Evolutionary conservation across 1,284 basidiomycete genomes (phyloP), one percentile per base, ranked within the genome.

Genomic region (Inonotus hispidus): DNA sequence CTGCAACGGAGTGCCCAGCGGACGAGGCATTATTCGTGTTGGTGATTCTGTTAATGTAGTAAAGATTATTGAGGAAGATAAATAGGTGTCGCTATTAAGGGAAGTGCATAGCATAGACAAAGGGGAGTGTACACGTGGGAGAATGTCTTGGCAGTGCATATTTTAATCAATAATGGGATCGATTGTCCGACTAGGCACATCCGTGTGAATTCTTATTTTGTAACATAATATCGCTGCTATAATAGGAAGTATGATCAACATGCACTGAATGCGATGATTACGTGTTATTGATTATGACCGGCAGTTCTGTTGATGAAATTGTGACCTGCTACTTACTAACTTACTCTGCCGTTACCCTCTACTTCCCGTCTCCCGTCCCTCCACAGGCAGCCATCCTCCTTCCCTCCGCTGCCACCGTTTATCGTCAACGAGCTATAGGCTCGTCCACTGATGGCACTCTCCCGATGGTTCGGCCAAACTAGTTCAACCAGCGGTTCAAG

Each of bases 11-110:
- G 75, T 83, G 13, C 76, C 81, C 6, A 69, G 67, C 0, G 76
- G 71, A 19, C 8, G 57, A 1, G 71, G 68, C n/a, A 70, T 77
- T 8, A 71, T 87, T 29, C 74, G 68, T 2, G 82, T 88, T 19
- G 85, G 85, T 3, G 87, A 88, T 67, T 65, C 71, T 58, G 77
- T 89, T 11, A 72, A 72, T 59, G 80, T 87, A 50, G 74, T 72
- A 58, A 74, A 79, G 68, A 72, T 74, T 67, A 68, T 59, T n/a
- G n/a, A 37, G 23, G 29, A 27, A 27, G n/a, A 41, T 23, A 45
- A 37, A 16, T 45, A 45, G 27, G 6, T 29, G 37, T 53, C 29
- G 25, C 11, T 35, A 32, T 16, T 14, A 35, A 4, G 27, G 46
- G 46, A 2, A 5, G 5, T 23, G 23, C 6, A 23, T 25, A 21